phyloP scores from a whole-genome alignment of 164 flowering plant species.

The Houttuynia cordata region DNA sequence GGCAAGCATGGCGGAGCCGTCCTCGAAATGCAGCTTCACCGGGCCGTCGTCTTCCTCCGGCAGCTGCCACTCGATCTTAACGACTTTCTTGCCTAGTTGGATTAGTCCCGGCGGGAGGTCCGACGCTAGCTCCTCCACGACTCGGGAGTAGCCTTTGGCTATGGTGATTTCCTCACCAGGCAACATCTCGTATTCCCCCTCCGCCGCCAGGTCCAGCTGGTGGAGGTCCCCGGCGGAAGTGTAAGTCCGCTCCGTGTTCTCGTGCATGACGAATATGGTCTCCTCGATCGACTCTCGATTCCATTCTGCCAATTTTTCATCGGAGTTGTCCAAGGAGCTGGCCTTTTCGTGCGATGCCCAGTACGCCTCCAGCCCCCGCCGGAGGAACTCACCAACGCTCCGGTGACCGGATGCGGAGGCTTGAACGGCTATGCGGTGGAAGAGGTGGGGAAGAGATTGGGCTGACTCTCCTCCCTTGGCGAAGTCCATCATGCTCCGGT shows the following conservation, averaged over 20 bases:
- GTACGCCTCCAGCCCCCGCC: constrained; percentile 42
- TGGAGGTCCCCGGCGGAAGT: constrained; percentile 74
- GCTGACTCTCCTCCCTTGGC: constrained; percentile 44
- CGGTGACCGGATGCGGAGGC: constrained; percentile 1
- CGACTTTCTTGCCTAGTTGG: constrained; percentile 50
- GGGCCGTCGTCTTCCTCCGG: constrained; percentile 26
- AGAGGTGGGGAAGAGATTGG: background rate
- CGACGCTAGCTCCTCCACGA: constrained; percentile 58
- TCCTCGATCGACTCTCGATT: constrained; percentile 20
- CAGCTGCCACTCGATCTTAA: constrained; percentile 54
- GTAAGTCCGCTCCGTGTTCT: constrained; percentile 73
- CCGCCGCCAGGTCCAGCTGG: constrained; percentile 60
- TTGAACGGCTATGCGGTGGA: constrained; percentile 3
- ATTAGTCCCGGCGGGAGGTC: constrained; percentile 54
- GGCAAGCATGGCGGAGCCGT: constrained; percentile 53
- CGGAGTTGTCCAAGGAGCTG: background rate
- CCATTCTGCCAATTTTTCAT: background rate
- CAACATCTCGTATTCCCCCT: constrained; percentile 69
- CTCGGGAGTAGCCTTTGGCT: constrained; percentile 68
- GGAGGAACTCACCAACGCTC: constrained; percentile 62
- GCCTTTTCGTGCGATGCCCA: constrained; percentile 21
- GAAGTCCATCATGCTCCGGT: constrained; percentile 48
- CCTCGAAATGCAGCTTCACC: constrained; percentile 61
- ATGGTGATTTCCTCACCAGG: constrained; percentile 92
- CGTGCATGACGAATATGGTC: constrained; percentile 61